Evolutionary conservation across 2,329 filamentous ascomycete species (phyloP), one percentile per base, ranked within the genome.

Genomic region (Clonostachys rosea): DNA sequence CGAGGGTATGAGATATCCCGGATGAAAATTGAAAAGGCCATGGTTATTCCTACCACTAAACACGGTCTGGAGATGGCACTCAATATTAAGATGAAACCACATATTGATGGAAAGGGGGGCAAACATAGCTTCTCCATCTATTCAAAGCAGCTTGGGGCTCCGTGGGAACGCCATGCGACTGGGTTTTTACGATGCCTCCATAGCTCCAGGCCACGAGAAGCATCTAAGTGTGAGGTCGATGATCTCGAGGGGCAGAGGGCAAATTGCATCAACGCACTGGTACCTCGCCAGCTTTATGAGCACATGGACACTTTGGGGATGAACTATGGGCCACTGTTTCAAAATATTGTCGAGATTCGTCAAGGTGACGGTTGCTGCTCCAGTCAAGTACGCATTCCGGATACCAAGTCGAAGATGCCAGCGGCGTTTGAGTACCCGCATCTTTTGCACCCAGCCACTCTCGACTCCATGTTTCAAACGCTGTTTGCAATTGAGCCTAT

Each of bases 381-480:
- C 36, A 66, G 63, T 45, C 63, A 59, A 4, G 57, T 79, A 5
- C 56, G 59, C 8, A 62, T 78, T 5, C 73, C 75, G 0, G 69
- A 79, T 51, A 81, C 76, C 3, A 71, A 62, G 52, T 62, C 70
- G 4, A 68, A 64, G 41, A 82, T 82, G 78, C 78, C 78, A 0
- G 65, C 64, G 37, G 60, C 68, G 13, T 79, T 74, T 45, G 78
- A 81, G 54, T 80, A 71, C 49, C 64, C 70, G 5, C 75, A 81
- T 51, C 48, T 80, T 5, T 69, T 83, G n/a, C 79, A 83, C 51
- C 79, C 79, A 0, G 70, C 75, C 5, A 80, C 78, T 0, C 63
- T 83, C 12, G 79, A 83, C 52, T 62, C 74, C 4, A 72, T 81
- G 58, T 71, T 83, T 20, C 79, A 83, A 47, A 69, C 70, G 1